Percentiles rank a stretch among this genome's conserved stretches.
Evolutionary conservation across 495 filamentous ascomycete species (phyloP).

Genomic region (Lasiosphaeriaceae sp.): DNA sequence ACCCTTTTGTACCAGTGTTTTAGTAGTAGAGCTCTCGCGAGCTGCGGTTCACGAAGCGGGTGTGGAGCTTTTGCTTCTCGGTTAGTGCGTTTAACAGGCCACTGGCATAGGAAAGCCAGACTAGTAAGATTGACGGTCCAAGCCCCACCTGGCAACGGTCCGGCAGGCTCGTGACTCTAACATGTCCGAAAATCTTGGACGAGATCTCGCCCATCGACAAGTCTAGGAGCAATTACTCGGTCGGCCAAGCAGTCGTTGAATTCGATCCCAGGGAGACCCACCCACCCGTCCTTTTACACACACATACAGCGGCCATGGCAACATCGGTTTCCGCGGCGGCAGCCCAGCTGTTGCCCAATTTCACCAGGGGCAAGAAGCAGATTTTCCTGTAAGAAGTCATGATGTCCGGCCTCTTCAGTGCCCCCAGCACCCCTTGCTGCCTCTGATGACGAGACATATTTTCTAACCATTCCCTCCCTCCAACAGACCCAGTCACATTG

Average conservation of each 20-base stretch:
- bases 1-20: too few relatives aligned
- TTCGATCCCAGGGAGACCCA: neutral
- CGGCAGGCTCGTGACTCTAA: neutral
- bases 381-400: conserved; percentile 59
- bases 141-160: conserved; percentile 1
- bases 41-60: too few relatives aligned
- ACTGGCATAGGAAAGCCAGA: too few relatives aligned
- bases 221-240: neutral
- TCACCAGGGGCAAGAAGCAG: conserved; percentile 19
- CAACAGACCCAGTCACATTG: conserved; percentile 68
- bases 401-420: neutral
- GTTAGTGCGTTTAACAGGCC: neutral
- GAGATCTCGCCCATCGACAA: neutral
- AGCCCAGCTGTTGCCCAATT: neutral
- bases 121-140: too few relatives aligned
- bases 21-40: too few relatives aligned
- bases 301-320: conserved; percentile 8
- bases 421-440: neutral
- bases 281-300: neutral
- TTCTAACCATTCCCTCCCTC: neutral
- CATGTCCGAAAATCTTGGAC: neutral
- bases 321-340: conserved; percentile 4
- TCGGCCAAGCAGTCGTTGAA: neutral
- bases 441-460: neutral
- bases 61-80: too few relatives aligned